phyloP scores from a whole-genome alignment of 2,329 filamentous ascomycete species.

The Xylariaceae sp. region DNA sequence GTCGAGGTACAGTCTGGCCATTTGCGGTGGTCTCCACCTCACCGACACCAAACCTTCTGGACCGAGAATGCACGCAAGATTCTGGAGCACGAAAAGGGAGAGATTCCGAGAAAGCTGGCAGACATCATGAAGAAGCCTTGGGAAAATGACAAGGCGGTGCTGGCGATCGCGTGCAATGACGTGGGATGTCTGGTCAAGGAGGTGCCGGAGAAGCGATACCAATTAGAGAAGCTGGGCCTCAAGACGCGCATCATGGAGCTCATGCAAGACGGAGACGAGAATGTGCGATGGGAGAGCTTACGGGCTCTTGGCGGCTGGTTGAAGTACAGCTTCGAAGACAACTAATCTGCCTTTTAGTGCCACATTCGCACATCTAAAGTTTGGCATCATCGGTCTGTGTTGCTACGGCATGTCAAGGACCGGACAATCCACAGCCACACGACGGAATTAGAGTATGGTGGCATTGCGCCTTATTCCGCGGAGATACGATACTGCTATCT shows the following conservation, averaged over 20 bases:
- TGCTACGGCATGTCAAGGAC: too few relatives aligned
- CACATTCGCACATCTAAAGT: too few relatives aligned
- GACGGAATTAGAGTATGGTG: too few relatives aligned
- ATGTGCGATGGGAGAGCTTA: slow-evolving; percentile 88
- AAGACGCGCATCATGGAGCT: slow-evolving; percentile 90
- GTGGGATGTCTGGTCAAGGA: slow-evolving; percentile 85
- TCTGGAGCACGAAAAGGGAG: slow-evolving; percentile 75
- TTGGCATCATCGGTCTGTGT: too few relatives aligned
- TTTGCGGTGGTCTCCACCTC: slow-evolving; percentile 87
- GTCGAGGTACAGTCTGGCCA: slow-evolving; percentile 83
- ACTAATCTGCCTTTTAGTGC: too few relatives aligned
- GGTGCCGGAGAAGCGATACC: slow-evolving; percentile 75
- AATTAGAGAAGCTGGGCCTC: slow-evolving; percentile 78
- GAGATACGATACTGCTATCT: too few relatives aligned
- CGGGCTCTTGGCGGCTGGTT: slow-evolving; percentile 69
- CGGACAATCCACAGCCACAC: too few relatives aligned
- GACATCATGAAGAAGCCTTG: slow-evolving; percentile 73
- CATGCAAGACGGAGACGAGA: slow-evolving; percentile 86
- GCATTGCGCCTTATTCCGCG: too few relatives aligned
- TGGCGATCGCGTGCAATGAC: slow-evolving; percentile 91
- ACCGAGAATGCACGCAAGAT: slow-evolving; percentile 85
- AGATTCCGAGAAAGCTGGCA: slow-evolving; percentile 74
- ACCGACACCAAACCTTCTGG: slow-evolving; percentile 85
- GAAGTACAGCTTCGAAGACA: slow-evolving; percentile 58
- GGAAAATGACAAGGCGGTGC: slow-evolving; percentile 79